phyloP scores from a whole-genome alignment of 345 rosid species.

The Gossypium sturtianum region DNA sequence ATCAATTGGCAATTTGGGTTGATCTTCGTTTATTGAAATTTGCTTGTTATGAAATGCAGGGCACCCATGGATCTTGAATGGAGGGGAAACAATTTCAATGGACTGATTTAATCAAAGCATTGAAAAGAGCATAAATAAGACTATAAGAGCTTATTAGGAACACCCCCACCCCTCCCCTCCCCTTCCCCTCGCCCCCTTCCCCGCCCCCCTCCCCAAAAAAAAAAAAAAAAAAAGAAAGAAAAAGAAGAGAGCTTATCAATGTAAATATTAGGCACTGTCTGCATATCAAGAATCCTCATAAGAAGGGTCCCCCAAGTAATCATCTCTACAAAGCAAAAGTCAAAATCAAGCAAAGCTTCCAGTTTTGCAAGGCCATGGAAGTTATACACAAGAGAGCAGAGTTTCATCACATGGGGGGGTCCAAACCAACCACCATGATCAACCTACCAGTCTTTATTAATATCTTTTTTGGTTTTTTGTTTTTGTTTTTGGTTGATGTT shows the following conservation, averaged over 20 bases:
- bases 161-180: fast-evolving
- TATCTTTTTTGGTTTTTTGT: background rate
- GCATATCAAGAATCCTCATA: conserved; percentile 1
- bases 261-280: conserved; percentile 12
- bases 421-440: conserved; percentile 2
- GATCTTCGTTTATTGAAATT: too few relatives aligned
- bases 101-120: conserved; percentile 13
- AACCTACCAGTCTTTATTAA: background rate
- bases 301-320: background rate
- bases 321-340: conserved; percentile 13
- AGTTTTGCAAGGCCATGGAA: conserved; percentile 3
- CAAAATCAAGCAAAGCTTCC: background rate
- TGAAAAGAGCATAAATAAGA: background rate
- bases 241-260: conserved; percentile 9
- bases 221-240: too few relatives aligned
- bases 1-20: background rate
- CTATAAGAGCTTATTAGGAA: background rate
- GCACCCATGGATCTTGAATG: conserved; percentile 57
- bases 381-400: background rate
- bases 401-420: conserved; percentile 19
- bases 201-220: too few relatives aligned
- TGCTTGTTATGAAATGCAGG: conserved; percentile 26
- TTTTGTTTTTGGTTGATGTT: background rate
- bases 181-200: too few relatives aligned
- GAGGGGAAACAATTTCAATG: conserved; percentile 37